Percentiles rank a stretch among this genome's conserved stretches.
phyloP scores from a whole-genome alignment of 2,329 filamentous ascomycete species.

The Colletotrichum lini region DNA sequence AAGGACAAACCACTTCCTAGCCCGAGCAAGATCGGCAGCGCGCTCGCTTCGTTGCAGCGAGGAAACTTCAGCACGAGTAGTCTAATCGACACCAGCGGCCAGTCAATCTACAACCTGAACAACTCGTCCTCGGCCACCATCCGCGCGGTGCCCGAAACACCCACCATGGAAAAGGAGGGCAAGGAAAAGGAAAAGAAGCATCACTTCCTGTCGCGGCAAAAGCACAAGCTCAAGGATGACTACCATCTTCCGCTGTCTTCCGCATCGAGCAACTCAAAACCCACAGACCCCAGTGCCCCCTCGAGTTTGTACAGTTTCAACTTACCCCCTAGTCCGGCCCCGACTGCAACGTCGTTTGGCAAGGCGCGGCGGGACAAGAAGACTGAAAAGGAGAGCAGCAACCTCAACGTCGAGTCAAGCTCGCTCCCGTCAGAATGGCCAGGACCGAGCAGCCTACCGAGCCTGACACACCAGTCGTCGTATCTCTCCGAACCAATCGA shows the following conservation, averaged over 20 bases:
- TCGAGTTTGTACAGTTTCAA: slow-evolving; percentile 86
- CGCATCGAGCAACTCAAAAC: slow-evolving; percentile 81
- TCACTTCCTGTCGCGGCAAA: slow-evolving; percentile 84
- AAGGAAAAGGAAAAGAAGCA: slow-evolving; percentile 85
- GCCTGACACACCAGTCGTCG: slow-evolving; percentile 58
- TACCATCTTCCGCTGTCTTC: slow-evolving; percentile 81
- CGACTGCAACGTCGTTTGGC: slow-evolving; percentile 76
- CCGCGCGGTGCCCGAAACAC: slow-evolving; percentile 69
- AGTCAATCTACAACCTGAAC: slow-evolving; percentile 79
- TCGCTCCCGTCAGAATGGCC: slow-evolving; percentile 64
- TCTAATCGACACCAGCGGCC: slow-evolving; percentile 72
- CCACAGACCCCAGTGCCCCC: slow-evolving; percentile 81
- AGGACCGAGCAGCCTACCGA: slow-evolving; percentile 66
- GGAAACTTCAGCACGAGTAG: slow-evolving; percentile 81
- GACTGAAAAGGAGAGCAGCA: slow-evolving; percentile 72
- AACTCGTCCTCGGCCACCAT: slow-evolving; percentile 85
- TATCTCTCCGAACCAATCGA: slow-evolving; percentile 68
- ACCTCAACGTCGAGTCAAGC: slow-evolving; percentile 67
- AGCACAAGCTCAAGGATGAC: slow-evolving; percentile 84
- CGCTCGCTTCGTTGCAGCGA: slow-evolving; percentile 75
- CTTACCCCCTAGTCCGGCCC: slow-evolving; percentile 78
- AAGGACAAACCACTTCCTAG: slow-evolving; percentile 79
- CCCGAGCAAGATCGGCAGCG: slow-evolving; percentile 79
- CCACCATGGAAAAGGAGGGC: slow-evolving; percentile 61
- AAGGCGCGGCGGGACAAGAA: slow-evolving; percentile 92